Conservation (phyloP, 495 filamentous ascomycete species). For the Podospora australis region DNA sequence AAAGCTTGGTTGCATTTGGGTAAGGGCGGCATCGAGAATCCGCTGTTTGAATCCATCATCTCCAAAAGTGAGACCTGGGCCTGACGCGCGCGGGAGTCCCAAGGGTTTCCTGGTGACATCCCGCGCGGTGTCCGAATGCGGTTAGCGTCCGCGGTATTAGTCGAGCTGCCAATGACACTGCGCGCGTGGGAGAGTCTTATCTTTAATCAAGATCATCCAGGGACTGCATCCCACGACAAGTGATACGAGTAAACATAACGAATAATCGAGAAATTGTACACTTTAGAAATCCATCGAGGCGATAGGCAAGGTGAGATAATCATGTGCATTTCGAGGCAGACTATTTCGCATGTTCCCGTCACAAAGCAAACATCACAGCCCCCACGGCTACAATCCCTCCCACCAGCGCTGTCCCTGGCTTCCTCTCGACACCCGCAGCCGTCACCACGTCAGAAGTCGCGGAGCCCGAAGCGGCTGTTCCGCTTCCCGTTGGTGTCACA, state of each 20-base stretch:
- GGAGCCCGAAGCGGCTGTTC: neutral
- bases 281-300: neutral
- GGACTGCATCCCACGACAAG: no score
- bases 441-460: neutral
- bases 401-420: neutral
- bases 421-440: neutral
- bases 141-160: neutral
- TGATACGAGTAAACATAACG: no score
- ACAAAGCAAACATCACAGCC: slow-evolving; percentile 6
- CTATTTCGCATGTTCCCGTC: neutral
- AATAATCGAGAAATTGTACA: no score
- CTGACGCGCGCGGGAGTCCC: neutral
- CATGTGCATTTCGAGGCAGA: no score
- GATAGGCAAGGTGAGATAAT: no score
- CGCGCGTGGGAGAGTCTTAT: no score
- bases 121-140: slow-evolving; percentile 11
- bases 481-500: neutral
- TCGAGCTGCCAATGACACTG: no score
- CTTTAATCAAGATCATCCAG: no score
- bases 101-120: no score
- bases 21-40: no score
- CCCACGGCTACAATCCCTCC: neutral
- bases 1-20: no score
- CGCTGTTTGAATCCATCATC: no score
- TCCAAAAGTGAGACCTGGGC: neutral